Conservation (phyloP, 306 rosid species). For the Acmispon strigosus region DNA sequence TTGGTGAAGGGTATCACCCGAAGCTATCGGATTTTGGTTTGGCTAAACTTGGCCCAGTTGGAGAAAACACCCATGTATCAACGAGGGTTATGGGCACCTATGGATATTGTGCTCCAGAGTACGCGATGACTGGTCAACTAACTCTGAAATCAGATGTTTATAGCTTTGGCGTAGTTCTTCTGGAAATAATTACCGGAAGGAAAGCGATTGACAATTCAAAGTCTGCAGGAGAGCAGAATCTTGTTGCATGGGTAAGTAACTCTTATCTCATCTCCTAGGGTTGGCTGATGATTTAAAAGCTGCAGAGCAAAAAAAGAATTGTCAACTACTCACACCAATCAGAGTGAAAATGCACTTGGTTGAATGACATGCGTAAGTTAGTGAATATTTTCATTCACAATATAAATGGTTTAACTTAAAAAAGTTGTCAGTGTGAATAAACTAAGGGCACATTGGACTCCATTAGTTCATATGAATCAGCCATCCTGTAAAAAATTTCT, state of each 20-base stretch:
- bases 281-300: conserved; percentile 6
- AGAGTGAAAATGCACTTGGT: not conserved
- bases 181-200: conserved; percentile 94
- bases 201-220: conserved; percentile 74
- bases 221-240: conserved; percentile 86
- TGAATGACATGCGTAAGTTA: not conserved
- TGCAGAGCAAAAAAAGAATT: not conserved
- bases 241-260: conserved; percentile 90
- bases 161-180: conserved; percentile 93
- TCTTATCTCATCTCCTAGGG: not conserved
- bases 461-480: not conserved
- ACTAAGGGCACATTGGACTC: not conserved
- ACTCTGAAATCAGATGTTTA: conserved; percentile 91
- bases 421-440: not conserved
- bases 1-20: conserved; percentile 77
- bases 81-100: conserved; percentile 98
- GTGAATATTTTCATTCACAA: not conserved
- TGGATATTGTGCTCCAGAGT: conserved; percentile 97
- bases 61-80: conserved; percentile 93
- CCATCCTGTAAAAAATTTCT: not conserved
- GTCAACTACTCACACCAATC: not conserved
- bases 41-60: conserved; percentile 96
- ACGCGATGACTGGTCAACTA: conserved; percentile 91
- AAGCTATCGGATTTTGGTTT: conserved; percentile 93
- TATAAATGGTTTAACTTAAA: not conserved